Evolutionary conservation across 495 filamentous ascomycete species (phyloP).

Genomic region (Tuber melanosporum): DNA sequence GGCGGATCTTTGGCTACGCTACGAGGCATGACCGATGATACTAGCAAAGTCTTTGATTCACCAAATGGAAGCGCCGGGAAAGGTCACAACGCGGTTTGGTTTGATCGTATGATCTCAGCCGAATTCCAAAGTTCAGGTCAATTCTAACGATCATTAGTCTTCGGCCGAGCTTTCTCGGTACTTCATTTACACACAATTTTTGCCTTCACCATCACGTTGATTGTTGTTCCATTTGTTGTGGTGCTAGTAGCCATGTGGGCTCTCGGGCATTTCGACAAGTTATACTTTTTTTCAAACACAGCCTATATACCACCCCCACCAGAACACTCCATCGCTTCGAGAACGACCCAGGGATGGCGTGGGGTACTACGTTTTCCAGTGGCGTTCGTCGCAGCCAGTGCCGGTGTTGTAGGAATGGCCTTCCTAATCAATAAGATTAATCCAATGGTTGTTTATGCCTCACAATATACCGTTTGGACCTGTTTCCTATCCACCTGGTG

Average conservation of each 20-base stretch:
- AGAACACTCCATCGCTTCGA: constrained; percentile 54
- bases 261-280: constrained; percentile 62
- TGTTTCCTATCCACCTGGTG: constrained; percentile 83
- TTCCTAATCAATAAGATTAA: constrained; percentile 76
- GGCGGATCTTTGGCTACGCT: constrained; percentile 69
- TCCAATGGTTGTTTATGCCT: constrained; percentile 79
- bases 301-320: constrained; percentile 53
- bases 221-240: constrained; percentile 67
- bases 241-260: constrained; percentile 62
- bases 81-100: constrained; percentile 77
- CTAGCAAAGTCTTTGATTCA: constrained; percentile 59
- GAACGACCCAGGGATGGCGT: constrained; percentile 66
- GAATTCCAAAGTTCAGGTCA: not conserved
- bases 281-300: constrained; percentile 69
- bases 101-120: constrained; percentile 53
- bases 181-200: constrained; percentile 76
- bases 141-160: constrained; percentile 46
- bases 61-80: constrained; percentile 54
- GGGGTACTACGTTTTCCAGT: constrained; percentile 82
- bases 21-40: constrained; percentile 62
- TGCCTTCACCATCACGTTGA: constrained; percentile 73
- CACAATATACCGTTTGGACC: constrained; percentile 72
- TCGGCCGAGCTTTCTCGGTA: constrained; percentile 72
- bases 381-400: constrained; percentile 62
- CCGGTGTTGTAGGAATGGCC: constrained; percentile 62